Evolutionary conservation across 768 basidiomycete species (phyloP).

Genomic region (Russula olivacea): DNA sequence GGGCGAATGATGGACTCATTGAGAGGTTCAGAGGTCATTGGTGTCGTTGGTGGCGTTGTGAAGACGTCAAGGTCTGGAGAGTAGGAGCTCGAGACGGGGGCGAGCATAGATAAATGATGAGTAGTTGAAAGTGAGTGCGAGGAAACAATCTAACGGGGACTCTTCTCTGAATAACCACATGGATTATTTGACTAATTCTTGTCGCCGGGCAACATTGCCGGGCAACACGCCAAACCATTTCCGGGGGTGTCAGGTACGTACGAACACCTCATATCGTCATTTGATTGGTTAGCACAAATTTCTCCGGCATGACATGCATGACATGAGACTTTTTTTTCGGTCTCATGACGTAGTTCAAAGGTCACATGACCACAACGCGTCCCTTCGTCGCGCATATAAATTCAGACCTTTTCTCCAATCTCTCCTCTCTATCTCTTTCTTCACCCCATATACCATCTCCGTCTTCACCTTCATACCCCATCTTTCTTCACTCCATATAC

Average conservation of each 20-base stretch:
- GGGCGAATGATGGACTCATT: conserved; percentile 31
- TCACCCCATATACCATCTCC: not conserved
- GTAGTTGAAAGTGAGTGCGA: not conserved
- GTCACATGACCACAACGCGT: conserved; percentile 9
- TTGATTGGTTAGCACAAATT: not conserved
- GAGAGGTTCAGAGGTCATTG: conserved; percentile 27
- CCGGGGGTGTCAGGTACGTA: not conserved
- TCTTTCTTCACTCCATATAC: not conserved
- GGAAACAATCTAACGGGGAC: not conserved
- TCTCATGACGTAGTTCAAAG: not conserved
- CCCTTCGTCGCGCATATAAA: conserved; percentile 3
- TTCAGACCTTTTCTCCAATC: not conserved
- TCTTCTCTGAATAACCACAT: not conserved
- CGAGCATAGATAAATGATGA: not conserved
- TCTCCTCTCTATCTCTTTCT: not conserved
- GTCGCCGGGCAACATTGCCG: not conserved
- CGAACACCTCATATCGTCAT: not conserved
- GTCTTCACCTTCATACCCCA: no score
- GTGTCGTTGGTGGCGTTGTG: conserved; percentile 42
- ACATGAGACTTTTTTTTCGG: no score
- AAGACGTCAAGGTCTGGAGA: conserved; percentile 38
- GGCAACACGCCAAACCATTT: not conserved
- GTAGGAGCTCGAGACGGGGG: not conserved
- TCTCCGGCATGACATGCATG: no score
- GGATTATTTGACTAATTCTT: not conserved